Percentiles rank a stretch among this genome's conserved stretches.
phyloP scores from a whole-genome alignment of 2,329 filamentous ascomycete species.

The Cladophialophora carrionii region DNA sequence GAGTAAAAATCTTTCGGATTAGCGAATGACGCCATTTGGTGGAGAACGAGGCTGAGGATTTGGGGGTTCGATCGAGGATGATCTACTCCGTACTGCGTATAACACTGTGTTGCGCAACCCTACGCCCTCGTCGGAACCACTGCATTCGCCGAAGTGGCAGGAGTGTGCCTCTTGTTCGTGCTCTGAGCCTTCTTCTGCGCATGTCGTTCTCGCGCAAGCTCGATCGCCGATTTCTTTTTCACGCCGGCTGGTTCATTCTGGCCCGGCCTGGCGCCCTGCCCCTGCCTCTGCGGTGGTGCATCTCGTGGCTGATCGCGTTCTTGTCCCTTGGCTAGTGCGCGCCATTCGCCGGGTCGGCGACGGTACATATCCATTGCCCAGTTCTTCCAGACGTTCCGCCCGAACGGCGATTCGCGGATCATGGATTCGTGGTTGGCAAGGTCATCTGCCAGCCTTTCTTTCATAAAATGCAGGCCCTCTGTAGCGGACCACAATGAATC shows the following conservation, averaged over 20 bases:
- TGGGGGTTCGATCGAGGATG: neutral
- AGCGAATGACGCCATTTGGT: conserved; percentile 29
- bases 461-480: conserved; percentile 66
- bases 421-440: conserved; percentile 62
- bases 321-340: conserved; percentile 61
- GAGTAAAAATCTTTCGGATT: conserved; percentile 12
- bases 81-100: too few species aligned
- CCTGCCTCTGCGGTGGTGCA: neutral
- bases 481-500: conserved; percentile 69
- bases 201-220: conserved; percentile 62
- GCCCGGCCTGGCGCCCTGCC: too few species aligned
- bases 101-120: conserved; percentile 4
- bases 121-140: conserved; percentile 31
- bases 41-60: conserved; percentile 12
- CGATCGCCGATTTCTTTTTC: conserved; percentile 55
- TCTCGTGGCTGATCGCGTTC: conserved; percentile 33
- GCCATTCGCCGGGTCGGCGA: conserved; percentile 65
- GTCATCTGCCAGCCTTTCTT: conserved; percentile 68
- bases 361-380: conserved; percentile 75
- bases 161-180: conserved; percentile 38
- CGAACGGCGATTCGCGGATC: conserved; percentile 66
- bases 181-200: conserved; percentile 47
- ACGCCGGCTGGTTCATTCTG: conserved; percentile 33
- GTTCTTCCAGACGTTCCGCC: conserved; percentile 71
- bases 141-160: conserved; percentile 33